phyloP scores from a whole-genome alignment of 345 rosid genomes.

The Sisymbrium altissimum region DNA sequence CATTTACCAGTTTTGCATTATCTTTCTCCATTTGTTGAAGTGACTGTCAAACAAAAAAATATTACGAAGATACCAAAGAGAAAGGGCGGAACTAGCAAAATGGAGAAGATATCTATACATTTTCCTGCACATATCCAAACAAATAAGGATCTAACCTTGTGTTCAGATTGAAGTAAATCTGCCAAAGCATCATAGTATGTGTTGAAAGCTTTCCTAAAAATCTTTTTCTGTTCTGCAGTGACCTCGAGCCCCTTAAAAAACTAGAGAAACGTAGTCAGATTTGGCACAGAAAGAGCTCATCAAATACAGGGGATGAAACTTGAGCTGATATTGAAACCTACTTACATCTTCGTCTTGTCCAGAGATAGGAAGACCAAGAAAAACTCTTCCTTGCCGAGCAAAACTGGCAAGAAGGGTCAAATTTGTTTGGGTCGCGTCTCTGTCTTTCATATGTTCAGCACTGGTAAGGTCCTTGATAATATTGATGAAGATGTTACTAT shows the following conservation, averaged over 20 bases:
- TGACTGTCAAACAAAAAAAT: conserved; percentile 40
- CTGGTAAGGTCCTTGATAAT: conserved; percentile 86
- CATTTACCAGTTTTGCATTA: conserved; percentile 82
- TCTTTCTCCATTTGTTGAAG: conserved; percentile 99
- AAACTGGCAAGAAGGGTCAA: conserved; percentile 91
- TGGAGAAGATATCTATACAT: conserved; percentile 8
- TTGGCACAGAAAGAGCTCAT: conserved; percentile 6
- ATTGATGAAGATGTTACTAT: conserved; percentile 64
- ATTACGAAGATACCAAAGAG: background rate
- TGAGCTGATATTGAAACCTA: conserved; percentile 11
- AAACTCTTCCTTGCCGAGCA: conserved; percentile 96
- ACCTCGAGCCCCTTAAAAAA: conserved; percentile 72
- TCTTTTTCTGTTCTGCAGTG: conserved; percentile 87
- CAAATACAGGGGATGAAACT: background rate
- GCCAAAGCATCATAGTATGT: conserved; percentile 74
- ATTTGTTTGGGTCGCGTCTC: conserved; percentile 89
- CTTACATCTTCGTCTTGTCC: conserved; percentile 94
- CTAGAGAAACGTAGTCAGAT: conserved; percentile 49
- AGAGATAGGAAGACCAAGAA: conserved; percentile 85
- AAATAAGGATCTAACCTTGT: conserved; percentile 53
- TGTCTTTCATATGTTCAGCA: conserved; percentile 78
- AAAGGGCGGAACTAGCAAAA: background rate
- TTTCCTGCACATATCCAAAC: conserved; percentile 1
- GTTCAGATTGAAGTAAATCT: conserved; percentile 91
- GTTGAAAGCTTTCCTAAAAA: conserved; percentile 71